Conservation (phyloP, 768 basidiomycete species). For the Tephrocybe sp. region DNA sequence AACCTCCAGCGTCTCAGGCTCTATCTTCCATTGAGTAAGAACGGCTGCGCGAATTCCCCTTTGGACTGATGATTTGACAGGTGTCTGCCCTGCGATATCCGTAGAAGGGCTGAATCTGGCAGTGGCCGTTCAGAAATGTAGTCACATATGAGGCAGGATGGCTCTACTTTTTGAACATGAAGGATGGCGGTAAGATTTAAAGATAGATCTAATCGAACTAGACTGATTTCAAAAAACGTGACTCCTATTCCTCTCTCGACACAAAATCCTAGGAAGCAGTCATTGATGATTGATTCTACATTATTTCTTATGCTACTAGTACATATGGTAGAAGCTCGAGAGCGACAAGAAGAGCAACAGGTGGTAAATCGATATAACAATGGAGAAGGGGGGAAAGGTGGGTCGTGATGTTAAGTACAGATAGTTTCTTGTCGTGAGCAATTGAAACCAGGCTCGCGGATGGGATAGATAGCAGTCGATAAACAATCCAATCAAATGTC, state of each 20-base stretch:
- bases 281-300: constrained; percentile 31
- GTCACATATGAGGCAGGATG: constrained; percentile 7
- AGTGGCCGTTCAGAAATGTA: constrained; percentile 9
- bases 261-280: not conserved
- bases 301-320: constrained; percentile 41
- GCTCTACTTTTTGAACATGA: constrained; percentile 76
- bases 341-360: constrained; percentile 22
- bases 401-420: constrained; percentile 26
- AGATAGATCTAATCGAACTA: constrained; percentile 2
- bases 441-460: constrained; percentile 40
- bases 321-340: constrained; percentile 38
- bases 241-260: not conserved
- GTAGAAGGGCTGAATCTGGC: constrained; percentile 66
- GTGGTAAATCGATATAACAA: constrained; percentile 29
- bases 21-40: constrained; percentile 80
- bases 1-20: constrained; percentile 77
- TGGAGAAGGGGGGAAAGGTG: constrained; percentile 22
- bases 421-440: constrained; percentile 13
- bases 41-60: constrained; percentile 79
- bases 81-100: constrained; percentile 87
- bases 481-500: constrained; percentile 52
- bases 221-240: constrained; percentile 13
- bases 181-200: constrained; percentile 3
- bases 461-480: constrained; percentile 7
- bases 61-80: constrained; percentile 91